phyloP scores from a whole-genome alignment of 768 basidiomycete species.

The Agrocybe chaxingu region DNA sequence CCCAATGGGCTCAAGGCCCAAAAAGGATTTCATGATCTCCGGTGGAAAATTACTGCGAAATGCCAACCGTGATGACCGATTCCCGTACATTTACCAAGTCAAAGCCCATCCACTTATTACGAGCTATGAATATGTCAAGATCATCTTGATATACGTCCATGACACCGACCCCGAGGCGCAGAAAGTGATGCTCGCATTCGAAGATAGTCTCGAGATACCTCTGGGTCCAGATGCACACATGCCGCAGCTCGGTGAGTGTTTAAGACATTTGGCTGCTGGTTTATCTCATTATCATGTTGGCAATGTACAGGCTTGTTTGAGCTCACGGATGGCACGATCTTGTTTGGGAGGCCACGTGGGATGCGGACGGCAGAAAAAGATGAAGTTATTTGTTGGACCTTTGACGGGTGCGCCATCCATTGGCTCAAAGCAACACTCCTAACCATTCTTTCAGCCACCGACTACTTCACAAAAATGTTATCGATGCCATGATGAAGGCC shows the following conservation, averaged over 20 bases:
- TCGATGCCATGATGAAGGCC: not conserved
- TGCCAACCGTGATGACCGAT: not conserved
- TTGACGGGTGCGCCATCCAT: too few species aligned
- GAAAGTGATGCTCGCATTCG: not conserved
- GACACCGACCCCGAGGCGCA: not conserved
- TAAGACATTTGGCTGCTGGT: too few species aligned
- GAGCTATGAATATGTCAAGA: not conserved
- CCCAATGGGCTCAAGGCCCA: too few species aligned
- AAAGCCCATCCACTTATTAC: not conserved
- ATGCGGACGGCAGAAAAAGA: too few species aligned
- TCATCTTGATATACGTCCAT: not conserved
- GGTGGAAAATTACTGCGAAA: not conserved
- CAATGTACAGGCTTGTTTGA: not conserved
- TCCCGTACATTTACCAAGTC: constrained; percentile 1
- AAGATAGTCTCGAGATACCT: not conserved
- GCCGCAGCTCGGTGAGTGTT: not conserved
- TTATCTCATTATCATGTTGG: too few species aligned
- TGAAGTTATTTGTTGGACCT: too few species aligned
- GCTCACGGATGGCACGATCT: not conserved
- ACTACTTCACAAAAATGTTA: not conserved
- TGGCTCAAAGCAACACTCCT: too few species aligned
- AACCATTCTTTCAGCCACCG: not conserved
- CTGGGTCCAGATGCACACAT: not conserved
- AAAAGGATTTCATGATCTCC: not conserved
- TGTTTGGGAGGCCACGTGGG: not conserved